Conservation (phyloP, 1,139 yeast species). For the Kurtzmaniella quercitrusa region DNA sequence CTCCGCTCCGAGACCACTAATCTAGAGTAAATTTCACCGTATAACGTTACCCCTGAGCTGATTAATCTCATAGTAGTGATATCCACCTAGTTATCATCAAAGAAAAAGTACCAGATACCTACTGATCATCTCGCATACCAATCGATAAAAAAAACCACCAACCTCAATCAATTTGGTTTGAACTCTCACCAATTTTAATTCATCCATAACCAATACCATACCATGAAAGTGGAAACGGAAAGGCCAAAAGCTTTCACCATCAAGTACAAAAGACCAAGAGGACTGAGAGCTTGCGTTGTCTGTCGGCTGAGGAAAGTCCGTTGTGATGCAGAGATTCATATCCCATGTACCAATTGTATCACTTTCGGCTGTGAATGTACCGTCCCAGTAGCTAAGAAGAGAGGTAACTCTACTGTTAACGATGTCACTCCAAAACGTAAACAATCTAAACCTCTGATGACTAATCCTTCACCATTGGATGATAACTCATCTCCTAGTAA, state of each 20-base stretch:
- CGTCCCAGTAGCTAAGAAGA: conserved; percentile 54
- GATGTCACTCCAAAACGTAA: conserved; percentile 21
- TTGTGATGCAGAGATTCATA: conserved; percentile 64
- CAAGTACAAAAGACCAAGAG: conserved; percentile 48
- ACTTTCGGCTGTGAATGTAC: conserved; percentile 74
- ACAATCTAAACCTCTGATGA: conserved; percentile 3
- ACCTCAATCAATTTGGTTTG: no score
- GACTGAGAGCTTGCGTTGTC: conserved; percentile 49
- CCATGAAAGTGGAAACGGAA: conserved; percentile 15
- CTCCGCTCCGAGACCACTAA: no score
- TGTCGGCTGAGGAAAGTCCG: conserved; percentile 74
- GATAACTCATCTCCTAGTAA: neutral
- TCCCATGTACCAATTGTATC: conserved; percentile 74
- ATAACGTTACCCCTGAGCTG: no score
- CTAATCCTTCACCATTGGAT: neutral
- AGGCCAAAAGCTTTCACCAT: conserved; percentile 49
- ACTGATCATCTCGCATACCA: no score
- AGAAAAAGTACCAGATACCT: no score
- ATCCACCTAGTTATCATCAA: no score
- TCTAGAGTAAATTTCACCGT: no score
- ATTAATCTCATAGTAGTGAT: no score
- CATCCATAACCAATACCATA: no score
- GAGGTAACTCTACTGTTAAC: conserved; percentile 27
- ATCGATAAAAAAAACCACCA: no score
- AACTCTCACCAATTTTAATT: no score